A percentile compares a stretch with the other conserved stretches of the same genome.
Conservation (phyloP, 169 alveolate genomes). For the Eimeria falciformis region DNA sequence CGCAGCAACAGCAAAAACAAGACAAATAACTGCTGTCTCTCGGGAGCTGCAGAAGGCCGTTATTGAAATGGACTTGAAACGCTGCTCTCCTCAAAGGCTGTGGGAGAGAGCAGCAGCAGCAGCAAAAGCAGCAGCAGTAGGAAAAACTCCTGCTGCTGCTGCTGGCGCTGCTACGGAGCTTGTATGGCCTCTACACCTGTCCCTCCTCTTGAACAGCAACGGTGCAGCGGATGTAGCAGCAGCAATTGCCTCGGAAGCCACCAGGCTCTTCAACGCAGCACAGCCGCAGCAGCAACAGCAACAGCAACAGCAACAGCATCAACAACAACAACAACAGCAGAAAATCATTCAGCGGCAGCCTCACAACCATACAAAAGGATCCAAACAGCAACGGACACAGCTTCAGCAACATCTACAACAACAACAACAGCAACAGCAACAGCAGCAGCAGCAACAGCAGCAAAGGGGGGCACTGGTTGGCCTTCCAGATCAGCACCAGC, state of each 20-base stretch:
- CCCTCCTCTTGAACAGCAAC: neutral
- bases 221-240: neutral
- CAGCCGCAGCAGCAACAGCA: slow-evolving; percentile 2
- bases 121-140: neutral
- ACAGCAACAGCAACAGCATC: neutral
- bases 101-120: neutral
- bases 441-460: neutral
- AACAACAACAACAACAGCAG: neutral
- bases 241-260: neutral
- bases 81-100: neutral
- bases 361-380: neutral
- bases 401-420: neutral
- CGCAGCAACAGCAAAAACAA: neutral
- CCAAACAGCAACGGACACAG: neutral
- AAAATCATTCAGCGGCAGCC: neutral
- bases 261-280: neutral
- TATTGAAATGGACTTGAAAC: neutral
- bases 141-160: slow-evolving; percentile 15
- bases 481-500: neutral
- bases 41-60: neutral
- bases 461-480: neutral
- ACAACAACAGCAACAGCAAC: neutral
- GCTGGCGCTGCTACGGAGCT: neutral
- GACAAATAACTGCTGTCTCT: neutral
- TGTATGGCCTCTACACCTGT: neutral